These are phyloP conservation scores for Eutypella sp. DNA, from an alignment of 2,329 filamentous ascomycete genomes.

Conservation along the genomic window DNA sequence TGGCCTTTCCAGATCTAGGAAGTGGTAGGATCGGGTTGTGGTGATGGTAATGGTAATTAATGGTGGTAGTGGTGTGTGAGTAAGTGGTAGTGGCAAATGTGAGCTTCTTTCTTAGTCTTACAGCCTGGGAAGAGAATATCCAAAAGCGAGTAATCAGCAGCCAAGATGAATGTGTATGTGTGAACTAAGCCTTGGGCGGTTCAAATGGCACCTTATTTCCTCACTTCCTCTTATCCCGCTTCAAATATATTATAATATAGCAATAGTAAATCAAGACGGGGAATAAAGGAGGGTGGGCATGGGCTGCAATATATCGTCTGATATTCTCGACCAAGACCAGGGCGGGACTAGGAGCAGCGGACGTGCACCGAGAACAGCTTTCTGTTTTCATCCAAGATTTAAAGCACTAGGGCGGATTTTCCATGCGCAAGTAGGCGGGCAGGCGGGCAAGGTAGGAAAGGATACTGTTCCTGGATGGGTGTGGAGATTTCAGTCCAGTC, in stretches of 20 bases:
- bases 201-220: conserved; percentile 18
- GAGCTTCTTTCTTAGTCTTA: conserved; percentile 13
- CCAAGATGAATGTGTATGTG: conserved; percentile 20
- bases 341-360: conserved; percentile 32
- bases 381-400: conserved; percentile 37
- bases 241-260: conserved; percentile 31
- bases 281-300: conserved; percentile 30
- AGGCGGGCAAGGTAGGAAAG: conserved; percentile 21
- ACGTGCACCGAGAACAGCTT: conserved; percentile 36
- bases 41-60: background rate
- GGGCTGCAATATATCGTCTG: conserved; percentile 44
- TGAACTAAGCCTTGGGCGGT: conserved; percentile 13
- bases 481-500: conserved; percentile 38
- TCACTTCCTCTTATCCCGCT: conserved; percentile 28
- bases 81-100: conserved; percentile 13
- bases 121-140: conserved; percentile 17
- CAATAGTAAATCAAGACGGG: conserved; percentile 28
- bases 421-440: conserved; percentile 45
- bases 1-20: conserved; percentile 16
- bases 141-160: conserved; percentile 20
- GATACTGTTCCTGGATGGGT: conserved; percentile 41
- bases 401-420: conserved; percentile 44
- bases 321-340: conserved; percentile 34
- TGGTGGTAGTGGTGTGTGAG: conserved; percentile 9
- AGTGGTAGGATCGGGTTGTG: conserved; percentile 14